Percentiles rank a stretch among this genome's conserved stretches.
Evolutionary conservation across 345 rosid species (phyloP).

Genomic region (Linum usitatissimum): DNA sequence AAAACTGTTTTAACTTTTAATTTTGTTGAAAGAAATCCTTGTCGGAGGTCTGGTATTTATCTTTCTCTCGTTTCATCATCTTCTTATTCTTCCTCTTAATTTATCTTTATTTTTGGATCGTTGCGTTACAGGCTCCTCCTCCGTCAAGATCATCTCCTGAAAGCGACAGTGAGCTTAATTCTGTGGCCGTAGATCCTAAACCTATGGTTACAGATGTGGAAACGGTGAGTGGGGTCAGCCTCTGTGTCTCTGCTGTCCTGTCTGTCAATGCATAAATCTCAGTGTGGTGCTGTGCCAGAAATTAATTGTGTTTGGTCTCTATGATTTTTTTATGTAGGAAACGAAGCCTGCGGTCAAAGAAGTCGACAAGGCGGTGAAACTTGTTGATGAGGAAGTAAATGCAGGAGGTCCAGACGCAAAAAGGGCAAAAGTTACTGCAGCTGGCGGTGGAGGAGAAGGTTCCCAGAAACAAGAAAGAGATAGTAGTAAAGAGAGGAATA

Average conservation of each 20-base stretch:
- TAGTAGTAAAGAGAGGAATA: slow-evolving; percentile 40
- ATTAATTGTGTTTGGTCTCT: slow-evolving; percentile 12
- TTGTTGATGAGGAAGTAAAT: slow-evolving; percentile 26
- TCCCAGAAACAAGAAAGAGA: slow-evolving; percentile 28
- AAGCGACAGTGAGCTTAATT: slow-evolving; percentile 53
- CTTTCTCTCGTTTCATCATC: not conserved
- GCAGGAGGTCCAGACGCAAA: slow-evolving; percentile 35
- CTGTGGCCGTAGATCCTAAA: slow-evolving; percentile 54
- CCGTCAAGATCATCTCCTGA: slow-evolving; percentile 79
- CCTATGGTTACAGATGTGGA: slow-evolving; percentile 39
- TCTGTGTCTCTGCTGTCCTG: not conserved
- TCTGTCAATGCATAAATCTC: not conserved
- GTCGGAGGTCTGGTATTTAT: not conserved
- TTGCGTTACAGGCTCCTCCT: slow-evolving; percentile 61
- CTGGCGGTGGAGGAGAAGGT: slow-evolving; percentile 26
- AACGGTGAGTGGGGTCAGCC: slow-evolving; percentile 51
- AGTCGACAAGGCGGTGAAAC: slow-evolving; percentile 30
- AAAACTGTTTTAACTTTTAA: not conserved
- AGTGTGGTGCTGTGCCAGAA: slow-evolving; percentile 1
- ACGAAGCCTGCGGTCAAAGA: slow-evolving; percentile 36
- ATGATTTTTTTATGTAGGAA: slow-evolving; percentile 35
- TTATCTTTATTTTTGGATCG: not conserved
- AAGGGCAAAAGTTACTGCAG: slow-evolving; percentile 25
- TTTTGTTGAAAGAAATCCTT: not conserved
- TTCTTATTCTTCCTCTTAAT: slow-evolving; percentile 4